These are phyloP conservation scores for Claviceps fusiformis DNA, from an alignment of 2,329 filamentous ascomycete genomes.

Conservation along the genomic window DNA sequence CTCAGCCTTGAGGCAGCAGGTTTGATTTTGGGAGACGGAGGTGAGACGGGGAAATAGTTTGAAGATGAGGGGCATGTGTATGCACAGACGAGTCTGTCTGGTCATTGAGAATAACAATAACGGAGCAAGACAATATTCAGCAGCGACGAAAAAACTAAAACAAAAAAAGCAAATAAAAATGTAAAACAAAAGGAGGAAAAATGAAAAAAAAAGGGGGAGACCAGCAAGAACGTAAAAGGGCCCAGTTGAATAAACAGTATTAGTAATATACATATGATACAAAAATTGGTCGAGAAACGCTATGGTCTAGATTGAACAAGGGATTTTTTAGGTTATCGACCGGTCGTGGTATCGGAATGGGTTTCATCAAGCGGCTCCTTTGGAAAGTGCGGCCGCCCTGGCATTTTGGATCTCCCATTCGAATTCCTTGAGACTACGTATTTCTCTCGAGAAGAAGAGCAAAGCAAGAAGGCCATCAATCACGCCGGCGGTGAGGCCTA, in stretches of 20 bases:
- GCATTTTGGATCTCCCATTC: conserved; percentile 80
- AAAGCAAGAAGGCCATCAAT: conserved; percentile 77
- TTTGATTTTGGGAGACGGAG: not conserved
- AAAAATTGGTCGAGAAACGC: not conserved
- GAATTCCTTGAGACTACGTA: conserved; percentile 77
- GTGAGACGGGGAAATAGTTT: not conserved
- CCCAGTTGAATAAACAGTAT: not conserved
- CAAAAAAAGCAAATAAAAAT: not conserved
- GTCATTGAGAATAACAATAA: not conserved
- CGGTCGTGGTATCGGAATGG: no score
- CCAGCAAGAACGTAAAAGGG: not conserved
- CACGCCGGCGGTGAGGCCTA: conserved; percentile 62
- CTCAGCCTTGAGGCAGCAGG: not conserved
- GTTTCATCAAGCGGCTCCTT: not conserved
- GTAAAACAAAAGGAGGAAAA: not conserved
- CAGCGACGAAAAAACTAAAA: not conserved
- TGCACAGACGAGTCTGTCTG: not conserved
- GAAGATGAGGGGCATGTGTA: not conserved
- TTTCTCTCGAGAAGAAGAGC: conserved; percentile 73
- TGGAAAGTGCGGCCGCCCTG: conserved; percentile 25
- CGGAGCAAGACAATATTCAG: no score
- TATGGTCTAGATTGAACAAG: not conserved
- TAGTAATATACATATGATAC: conserved; percentile 2
- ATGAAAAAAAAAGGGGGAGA: not conserved
- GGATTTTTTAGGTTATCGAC: not conserved